These are phyloP conservation scores for Pelargonium cotyledonis DNA, from an alignment of 441 rosid species.

Conservation along the genomic window DNA sequence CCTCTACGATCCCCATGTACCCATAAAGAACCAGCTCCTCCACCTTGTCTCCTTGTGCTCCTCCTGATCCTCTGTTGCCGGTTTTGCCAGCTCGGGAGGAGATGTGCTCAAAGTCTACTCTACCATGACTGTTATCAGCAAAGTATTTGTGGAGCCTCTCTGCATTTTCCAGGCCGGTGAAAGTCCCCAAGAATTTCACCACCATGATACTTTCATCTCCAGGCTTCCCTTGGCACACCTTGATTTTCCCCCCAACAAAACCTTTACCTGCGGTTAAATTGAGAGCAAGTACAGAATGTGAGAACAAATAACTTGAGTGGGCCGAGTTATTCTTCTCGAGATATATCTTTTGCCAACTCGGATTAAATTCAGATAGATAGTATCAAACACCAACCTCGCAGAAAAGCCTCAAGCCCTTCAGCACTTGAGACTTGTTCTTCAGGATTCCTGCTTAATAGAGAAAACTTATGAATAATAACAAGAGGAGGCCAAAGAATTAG, in stretches of 20 bases:
- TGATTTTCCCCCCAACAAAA: conserved; percentile 42
- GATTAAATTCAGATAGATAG: background rate
- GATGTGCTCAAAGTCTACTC: conserved; percentile 32
- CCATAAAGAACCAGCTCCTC: conserved; percentile 46
- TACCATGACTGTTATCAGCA: conserved; percentile 36
- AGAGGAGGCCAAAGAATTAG: conserved; percentile 69
- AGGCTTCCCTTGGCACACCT: conserved; percentile 49
- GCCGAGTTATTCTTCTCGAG: no score
- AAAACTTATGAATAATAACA: conserved; percentile 45
- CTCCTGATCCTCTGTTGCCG: conserved; percentile 11
- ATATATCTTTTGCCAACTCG: no score
- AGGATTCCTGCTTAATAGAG: conserved; percentile 40
- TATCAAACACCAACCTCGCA: conserved; percentile 40
- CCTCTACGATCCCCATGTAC: conserved; percentile 54
- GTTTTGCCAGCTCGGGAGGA: conserved; percentile 20
- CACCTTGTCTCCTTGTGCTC: conserved; percentile 23
- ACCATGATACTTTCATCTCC: conserved; percentile 53
- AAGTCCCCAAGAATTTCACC: conserved; percentile 47
- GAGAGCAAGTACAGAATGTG: conserved; percentile 1
- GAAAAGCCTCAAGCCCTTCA: conserved; percentile 45
- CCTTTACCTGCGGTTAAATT: conserved; percentile 36
- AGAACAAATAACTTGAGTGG: background rate
- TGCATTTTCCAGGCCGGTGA: conserved; percentile 49
- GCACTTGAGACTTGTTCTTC: conserved; percentile 42
- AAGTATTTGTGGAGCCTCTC: conserved; percentile 46